Base-by-base conservation (phyloP, 2,329 filamentous ascomycete genomes). In the Cordyceps cateniannulata region DNA sequence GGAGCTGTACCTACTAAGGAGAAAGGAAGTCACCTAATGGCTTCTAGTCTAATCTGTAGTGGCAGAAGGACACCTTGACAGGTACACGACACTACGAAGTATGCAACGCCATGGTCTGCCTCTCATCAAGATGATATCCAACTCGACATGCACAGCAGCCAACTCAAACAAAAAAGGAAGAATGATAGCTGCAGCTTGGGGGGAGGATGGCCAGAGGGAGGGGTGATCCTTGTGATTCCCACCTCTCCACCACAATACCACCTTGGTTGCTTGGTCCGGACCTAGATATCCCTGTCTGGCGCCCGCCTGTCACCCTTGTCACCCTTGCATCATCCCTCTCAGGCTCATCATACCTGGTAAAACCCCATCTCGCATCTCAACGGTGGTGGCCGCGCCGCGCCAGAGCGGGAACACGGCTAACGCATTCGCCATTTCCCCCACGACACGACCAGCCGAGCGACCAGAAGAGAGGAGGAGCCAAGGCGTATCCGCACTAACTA, bases 241-340 rank as follows among this genome's bases (percentile, higher is more conserved):
- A 59, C 38, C 24, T 51, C 48, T 47, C 57, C 57, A 52, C 48
- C 48, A 25, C 47, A 50, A 51, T 7, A 35, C 32, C 32, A 35
- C 32, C 32, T 35, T 35, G 32, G 32, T 35, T 49, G 57, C 48
- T 52, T 44, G 38, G 57, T 45, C 48, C 38, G 38, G 38, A 38
- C 57, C 57, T 27, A 35, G 35, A 56, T 50, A 61, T 55, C 59
- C 59, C 51, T 61, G 59, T 49, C 50, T 56, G 52, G 59, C n/a
- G 45, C 38, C 38, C 32, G 59, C 52, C 51, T 61, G 59, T 61
- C 59, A 60, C 59, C 59, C 51, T 59, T 45, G 50, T 25, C 42
- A 51, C 59, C 59, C 59, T 61, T 61, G 59, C 59, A 61, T 61
- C 47, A 49, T 56, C 59, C 59, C 59, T 61, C 59, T 24, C 32